Evolutionary conservation across 352 stramenopile species (phyloP), one percentile per base, ranked within the genome.

Genomic region (Blastocystis sp.): DNA sequence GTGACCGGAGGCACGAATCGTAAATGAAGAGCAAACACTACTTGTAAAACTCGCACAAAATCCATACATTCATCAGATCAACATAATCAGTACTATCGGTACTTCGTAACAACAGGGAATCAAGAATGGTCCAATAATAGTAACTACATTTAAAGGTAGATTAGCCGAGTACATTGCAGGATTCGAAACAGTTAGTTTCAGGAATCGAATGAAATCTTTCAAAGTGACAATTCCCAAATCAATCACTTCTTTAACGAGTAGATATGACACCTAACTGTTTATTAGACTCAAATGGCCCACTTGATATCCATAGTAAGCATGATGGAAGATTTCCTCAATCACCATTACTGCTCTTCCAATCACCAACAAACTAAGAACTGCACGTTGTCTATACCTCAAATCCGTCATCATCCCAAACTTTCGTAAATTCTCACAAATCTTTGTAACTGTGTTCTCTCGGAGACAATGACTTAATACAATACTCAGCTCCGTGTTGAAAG

Each of bases 111-210:
- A 84, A 57, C 44, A 84, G 33, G 13, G 59, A 40, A 44, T 84
- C 73, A 27, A 84, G 53, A 84, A 84, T 84, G 6, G 17, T 68
- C 73, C 73, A 84, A 64, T 84, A 84, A 64, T 84, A 84, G 17
- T 59, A 78, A n/a, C 66, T 78, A 57, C 15, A n/a, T 58, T 48
- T 5, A 37, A 78, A 56, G 37, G 13, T 4, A 24, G 4, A 56
- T 6, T 0, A 42, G 13, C 24, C 44, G 13, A 5, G 17, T 42
- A 84, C 51, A 84, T 30, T 15, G 73, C 27, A 48, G 57, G 73
- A 44, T 84, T 84, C 1, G 73, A 69, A 30, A 66, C 59, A 4
- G 73, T 68, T 33, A 68, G 35, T 9, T 56, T 53, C 17, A 84
- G 51, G 24, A 84, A 84, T 22, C 53, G 42, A 1, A 68, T 17